These are phyloP conservation scores for Achlya hypogyna DNA, from an alignment of 352 stramenopile species.

Conservation along the genomic window DNA sequence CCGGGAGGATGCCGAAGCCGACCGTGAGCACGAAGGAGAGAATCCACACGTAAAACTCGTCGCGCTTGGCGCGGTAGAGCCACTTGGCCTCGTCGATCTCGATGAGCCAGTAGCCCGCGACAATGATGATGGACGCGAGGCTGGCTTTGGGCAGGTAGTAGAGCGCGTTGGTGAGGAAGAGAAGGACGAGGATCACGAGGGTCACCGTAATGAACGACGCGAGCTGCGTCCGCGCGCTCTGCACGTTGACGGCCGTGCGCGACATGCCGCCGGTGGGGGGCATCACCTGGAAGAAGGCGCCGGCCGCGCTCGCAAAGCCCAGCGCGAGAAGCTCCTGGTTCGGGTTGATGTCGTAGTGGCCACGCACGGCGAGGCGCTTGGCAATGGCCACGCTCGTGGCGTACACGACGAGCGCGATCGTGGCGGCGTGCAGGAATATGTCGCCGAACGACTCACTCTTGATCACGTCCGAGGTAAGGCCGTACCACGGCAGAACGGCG, in stretches of 20 bases:
- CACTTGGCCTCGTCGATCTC: conserved; percentile 82
- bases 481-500: conserved; percentile 38
- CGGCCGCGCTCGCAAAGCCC: conserved; percentile 84
- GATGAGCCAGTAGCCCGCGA: conserved; percentile 77
- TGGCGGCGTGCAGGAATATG: conserved; percentile 62
- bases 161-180: conserved; percentile 81
- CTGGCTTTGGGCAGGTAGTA: conserved; percentile 84
- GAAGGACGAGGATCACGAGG: conserved; percentile 83
- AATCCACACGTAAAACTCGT: conserved; percentile 62
- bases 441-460: conserved; percentile 40
- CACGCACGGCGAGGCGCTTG: conserved; percentile 73
- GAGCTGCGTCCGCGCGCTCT: conserved; percentile 79
- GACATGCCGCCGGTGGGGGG: conserved; percentile 85
- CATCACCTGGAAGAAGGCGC: conserved; percentile 85
- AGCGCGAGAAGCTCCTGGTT: conserved; percentile 88
- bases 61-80: conserved; percentile 48
- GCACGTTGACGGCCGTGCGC: conserved; percentile 87
- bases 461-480: conserved; percentile 33
- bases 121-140: conserved; percentile 85
- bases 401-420: conserved; percentile 86
- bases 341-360: conserved; percentile 67
- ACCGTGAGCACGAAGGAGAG: conserved; percentile 41
- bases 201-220: conserved; percentile 81
- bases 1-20: conserved; percentile 35
- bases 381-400: conserved; percentile 88